Base-by-base conservation (phyloP, 352 stramenopile species). In the Globisporangium nodosum region DNA sequence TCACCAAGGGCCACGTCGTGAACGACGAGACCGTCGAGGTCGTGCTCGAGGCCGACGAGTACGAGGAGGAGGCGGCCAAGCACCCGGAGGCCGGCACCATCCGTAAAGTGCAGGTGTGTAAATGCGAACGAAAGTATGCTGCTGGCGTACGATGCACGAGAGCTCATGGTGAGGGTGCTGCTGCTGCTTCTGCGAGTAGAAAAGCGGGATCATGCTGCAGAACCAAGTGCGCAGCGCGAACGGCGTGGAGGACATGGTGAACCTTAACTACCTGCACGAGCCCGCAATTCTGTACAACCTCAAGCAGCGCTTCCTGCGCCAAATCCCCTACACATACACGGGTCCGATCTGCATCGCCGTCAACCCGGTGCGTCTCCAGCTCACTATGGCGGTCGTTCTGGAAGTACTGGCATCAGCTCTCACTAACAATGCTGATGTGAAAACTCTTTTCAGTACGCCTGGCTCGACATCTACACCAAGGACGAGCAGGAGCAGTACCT, bases 311-410 rank as follows among this genome's bases (percentile, higher is more conserved):
- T 96, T 95, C 69, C 74, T 94, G 63, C 71, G 73, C 53, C 74
- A 89, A 53, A 86, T 96, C 63, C 96, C 96, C 0, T 99, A 99
- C 79, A 98, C 96, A 49, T 96, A 97, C 68, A 97, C 96, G 20
- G 96, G 96, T 45, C 87, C 97, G 24, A 98, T 99, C 74, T 94
- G 97, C 65, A 97, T 99, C 60, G 96, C 96, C 24, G 92, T 98
- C 35, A 99, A 99, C 70, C 96, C 96, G 40, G 85, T 94, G 92
- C 66, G 85, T 88, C 12, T 24, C 46, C 27, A 30, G 31, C 31
- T 35, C 31, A 7, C 31, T 9, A 7, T 35, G 31, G 31, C 4
- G 31, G 31, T 11, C 31, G 11, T 51, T 46, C 31, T 35, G 5
- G 24, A 27, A 27, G 24, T 35, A 9, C 31, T 9, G 31, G 8